A percentile compares a stretch with the other conserved stretches of the same genome.
Conservation (phyloP, 805 yeast species). For the Nakazawaea ernobii region DNA sequence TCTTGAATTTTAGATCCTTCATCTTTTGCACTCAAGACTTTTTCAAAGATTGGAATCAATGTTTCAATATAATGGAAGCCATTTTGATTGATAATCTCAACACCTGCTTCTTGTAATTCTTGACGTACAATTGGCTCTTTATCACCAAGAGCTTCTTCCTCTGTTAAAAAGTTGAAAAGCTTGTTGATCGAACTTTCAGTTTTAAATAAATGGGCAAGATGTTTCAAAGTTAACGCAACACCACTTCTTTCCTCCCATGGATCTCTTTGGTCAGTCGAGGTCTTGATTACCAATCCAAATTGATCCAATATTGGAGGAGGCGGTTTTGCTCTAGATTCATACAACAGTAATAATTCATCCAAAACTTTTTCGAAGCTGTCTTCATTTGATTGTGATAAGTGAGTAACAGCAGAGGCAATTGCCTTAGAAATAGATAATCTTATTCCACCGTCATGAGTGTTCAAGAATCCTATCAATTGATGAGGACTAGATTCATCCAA, state of each 20-base stretch:
- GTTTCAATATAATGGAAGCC: conserved; percentile 67
- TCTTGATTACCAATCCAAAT: conserved; percentile 69
- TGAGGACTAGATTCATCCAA: conserved; percentile 39
- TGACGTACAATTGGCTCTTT: conserved; percentile 65
- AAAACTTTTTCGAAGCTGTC: conserved; percentile 29
- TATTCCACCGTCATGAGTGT: conserved; percentile 55
- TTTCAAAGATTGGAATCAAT: conserved; percentile 78
- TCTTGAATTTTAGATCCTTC: conserved; percentile 46
- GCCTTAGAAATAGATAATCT: conserved; percentile 72
- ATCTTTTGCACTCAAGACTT: conserved; percentile 47
- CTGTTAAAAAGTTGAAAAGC: conserved; percentile 61
- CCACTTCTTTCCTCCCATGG: conserved; percentile 86
- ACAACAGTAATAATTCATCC: conserved; percentile 46
- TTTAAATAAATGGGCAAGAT: conserved; percentile 44
- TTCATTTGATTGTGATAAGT: conserved; percentile 21
- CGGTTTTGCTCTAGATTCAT: conserved; percentile 56
- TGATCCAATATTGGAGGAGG: conserved; percentile 74
- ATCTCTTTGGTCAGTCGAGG: conserved; percentile 54
- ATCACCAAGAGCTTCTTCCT: conserved; percentile 68
- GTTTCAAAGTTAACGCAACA: conserved; percentile 60
- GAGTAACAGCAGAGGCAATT: conserved; percentile 49
- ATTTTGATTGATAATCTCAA: conserved; percentile 57
- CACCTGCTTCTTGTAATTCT: conserved; percentile 87
- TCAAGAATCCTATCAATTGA: conserved; percentile 44
- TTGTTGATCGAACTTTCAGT: conserved; percentile 36